Evolutionary conservation across 177 flowering plant species (phyloP).

Genomic region (Vitis hybrid): DNA sequence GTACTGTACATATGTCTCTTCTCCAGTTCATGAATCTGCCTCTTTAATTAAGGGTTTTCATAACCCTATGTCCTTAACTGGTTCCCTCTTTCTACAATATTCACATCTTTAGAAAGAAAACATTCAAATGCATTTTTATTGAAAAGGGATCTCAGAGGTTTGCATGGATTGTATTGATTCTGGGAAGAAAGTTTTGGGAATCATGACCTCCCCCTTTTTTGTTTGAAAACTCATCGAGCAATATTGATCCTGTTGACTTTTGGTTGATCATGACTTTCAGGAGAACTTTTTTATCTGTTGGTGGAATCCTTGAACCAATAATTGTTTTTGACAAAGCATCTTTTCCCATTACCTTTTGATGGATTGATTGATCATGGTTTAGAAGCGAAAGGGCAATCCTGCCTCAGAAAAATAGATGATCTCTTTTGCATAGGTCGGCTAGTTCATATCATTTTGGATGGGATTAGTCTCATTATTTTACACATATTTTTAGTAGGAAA

Average conservation of each 20-base stretch:
- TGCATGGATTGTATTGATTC: slow-evolving; percentile 4
- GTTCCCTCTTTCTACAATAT: too few relatives aligned
- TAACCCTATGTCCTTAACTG: too few relatives aligned
- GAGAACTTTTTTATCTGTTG: slow-evolving; percentile 10
- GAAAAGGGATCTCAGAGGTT: not conserved
- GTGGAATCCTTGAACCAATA: not conserved
- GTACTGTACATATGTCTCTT: slow-evolving; percentile 22
- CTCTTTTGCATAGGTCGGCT: not conserved
- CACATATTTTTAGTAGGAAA: too few relatives aligned
- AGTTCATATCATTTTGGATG: not conserved
- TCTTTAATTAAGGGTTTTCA: not conserved
- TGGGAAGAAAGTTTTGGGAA: not conserved
- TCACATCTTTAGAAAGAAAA: too few relatives aligned
- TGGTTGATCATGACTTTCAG: slow-evolving; percentile 8
- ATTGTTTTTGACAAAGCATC: not conserved
- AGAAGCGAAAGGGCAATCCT: too few relatives aligned
- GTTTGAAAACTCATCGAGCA: not conserved
- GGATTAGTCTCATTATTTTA: too few relatives aligned
- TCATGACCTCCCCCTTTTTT: not conserved
- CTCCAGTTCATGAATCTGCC: too few relatives aligned
- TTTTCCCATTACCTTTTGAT: not conserved
- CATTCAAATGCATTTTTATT: too few relatives aligned
- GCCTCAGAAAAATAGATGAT: not conserved
- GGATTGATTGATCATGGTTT: slow-evolving; percentile 9
- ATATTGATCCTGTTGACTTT: slow-evolving; percentile 11